Base-by-base conservation (phyloP, 1,284 basidiomycete genomes). In the Sanguinoderma infundibulare region DNA sequence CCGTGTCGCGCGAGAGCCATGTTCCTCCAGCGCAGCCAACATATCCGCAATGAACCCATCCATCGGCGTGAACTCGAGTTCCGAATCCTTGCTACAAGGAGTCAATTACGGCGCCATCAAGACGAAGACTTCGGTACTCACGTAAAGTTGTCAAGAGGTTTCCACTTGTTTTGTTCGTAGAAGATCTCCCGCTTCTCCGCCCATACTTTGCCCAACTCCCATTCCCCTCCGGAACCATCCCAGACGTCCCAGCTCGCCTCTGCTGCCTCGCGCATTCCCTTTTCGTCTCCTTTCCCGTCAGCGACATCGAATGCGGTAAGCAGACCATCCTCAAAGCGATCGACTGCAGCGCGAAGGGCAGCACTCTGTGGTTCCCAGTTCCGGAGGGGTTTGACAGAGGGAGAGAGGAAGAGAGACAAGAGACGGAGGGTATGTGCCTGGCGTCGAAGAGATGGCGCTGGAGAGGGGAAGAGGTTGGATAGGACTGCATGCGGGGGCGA, bases 101-200 rank as follows among this genome's bases (percentile, higher is more conserved):
- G 42, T 54, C 50, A n/a, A 57, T 57, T 59, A 46, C 8, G n/a
- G 14, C 20, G 35, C 10, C 14, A 17, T n/a, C 7, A 52, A 10
- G 35, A 7, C 30, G 40, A 14, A 38, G n/a, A 50, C 24, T 15
- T 24, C 49, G 57, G 17, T 20, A 83, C 92, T 74, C 73, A 93
- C 90, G 89, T 90, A 71, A 96, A 87, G 75, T 98, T 98, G 63
- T 90, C 87, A 39, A 91, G 71, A 0, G 95, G 86, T 67, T 92
- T 85, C 88, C 94, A 96, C 53, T 83, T 81, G 2, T 83, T 86
- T 60, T 87, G 85, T 70, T 94, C 90, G 74, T 96, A 98, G 71
- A 98, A 95, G n/a, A 98, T 87, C 72, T 96, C 94, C 32, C 91
- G 80, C 77, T 97, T 97, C 76, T 98, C 96, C 1, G 93, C 88